Percentiles rank a stretch among this genome's conserved stretches.
Evolutionary conservation across 768 basidiomycete species (phyloP).

Genomic region (Steccherinum ochraceum): DNA sequence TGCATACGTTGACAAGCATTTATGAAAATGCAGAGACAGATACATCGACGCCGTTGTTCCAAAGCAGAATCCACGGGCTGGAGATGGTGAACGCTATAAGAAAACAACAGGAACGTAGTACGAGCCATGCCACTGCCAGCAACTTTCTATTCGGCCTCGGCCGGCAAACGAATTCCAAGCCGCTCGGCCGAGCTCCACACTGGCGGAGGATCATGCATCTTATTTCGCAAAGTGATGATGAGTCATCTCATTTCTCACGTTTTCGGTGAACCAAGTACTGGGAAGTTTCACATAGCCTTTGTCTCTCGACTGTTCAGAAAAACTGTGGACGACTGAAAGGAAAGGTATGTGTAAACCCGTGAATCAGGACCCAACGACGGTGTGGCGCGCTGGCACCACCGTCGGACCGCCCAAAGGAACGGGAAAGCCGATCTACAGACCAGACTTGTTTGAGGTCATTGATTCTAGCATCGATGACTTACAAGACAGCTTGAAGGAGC

Average conservation of each 20-base stretch:
- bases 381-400: conserved; percentile 8
- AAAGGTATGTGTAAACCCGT: background rate
- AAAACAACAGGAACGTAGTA: no score
- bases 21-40: no score
- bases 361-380: background rate
- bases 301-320: background rate
- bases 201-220: background rate
- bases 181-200: background rate
- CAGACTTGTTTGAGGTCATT: conserved; percentile 57
- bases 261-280: background rate
- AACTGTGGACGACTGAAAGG: background rate
- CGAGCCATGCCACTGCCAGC: no score
- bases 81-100: no score
- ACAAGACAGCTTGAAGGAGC: conserved; percentile 44
- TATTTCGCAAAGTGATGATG: background rate
- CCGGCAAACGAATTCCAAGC: background rate
- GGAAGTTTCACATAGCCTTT: background rate
- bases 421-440: conserved; percentile 33
- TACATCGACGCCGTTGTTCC: no score
- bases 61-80: no score
- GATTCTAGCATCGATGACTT: conserved; percentile 47
- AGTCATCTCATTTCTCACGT: background rate
- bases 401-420: background rate
- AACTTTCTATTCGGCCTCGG: no score
- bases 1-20: no score